Base-by-base conservation (phyloP, 2,329 filamentous ascomycete genomes). In the Fusarium coffeatum region DNA sequence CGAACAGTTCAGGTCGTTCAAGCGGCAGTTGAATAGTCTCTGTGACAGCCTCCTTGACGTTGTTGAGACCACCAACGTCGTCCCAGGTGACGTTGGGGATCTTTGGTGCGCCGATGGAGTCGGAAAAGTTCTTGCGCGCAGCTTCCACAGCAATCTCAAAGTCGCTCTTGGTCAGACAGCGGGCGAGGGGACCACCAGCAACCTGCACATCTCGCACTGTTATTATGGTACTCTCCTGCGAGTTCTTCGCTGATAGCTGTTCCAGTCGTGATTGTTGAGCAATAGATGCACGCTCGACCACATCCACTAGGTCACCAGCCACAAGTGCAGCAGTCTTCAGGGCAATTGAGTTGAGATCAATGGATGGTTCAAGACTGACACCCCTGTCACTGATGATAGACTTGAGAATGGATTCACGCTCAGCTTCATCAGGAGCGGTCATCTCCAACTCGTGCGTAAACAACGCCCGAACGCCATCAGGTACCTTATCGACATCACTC, bases 361-460 rank as follows among this genome's bases (percentile, higher is more conserved):
- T 93, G 53, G 94, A 91, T 0, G 92, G 88, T 20, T 94, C 92
- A 3, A 98, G 82, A n/a, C 88, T 87, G 23, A 97, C 86, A 4
- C 92, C 90, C 28, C 90, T 88, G 62, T 93, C 90, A 34, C 92
- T 87, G 34, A 98, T 87, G 37, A 97, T 92, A 64, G 90, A 90
- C 54, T 88, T 88, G 11, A 99, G 82, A 48, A 98, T 96, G 4
- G 92, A 92, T 81, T 97, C 94, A 81, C 96, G 87, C 80, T 98
- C 95, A 27, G 89, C 90, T 78, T 99, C 96, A 73, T 98, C 94
- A 0, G 96, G 96, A 0, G 96, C 96, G 46, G 85, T 89, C 88
- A 99, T 93, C 76, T 98, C 95, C 43, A 99, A 86, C 79, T 99
- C 96, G 75, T 99, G 95, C 0, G 94, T 97, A 78, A 99, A 98